These are phyloP conservation scores for Myriosclerotinia scirpicola DNA, from an alignment of 2,329 filamentous ascomycete genomes.

Conservation along the genomic window DNA sequence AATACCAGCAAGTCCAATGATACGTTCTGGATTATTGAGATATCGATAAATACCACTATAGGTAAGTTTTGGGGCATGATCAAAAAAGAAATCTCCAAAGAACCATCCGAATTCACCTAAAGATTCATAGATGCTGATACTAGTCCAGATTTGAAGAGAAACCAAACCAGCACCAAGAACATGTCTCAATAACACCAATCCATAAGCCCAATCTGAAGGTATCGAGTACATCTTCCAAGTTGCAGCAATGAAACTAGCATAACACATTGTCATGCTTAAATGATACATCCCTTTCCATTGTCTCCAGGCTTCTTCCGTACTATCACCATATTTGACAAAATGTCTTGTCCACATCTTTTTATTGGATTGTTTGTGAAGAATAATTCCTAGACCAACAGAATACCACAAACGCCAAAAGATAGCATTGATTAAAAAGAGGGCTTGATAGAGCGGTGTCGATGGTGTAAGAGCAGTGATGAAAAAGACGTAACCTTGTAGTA, in stretches of 20 bases:
- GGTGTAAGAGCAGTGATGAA: constrained; percentile 74
- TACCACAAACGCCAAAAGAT: constrained; percentile 88
- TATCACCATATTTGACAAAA: constrained; percentile 96
- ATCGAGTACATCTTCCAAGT: constrained; percentile 95
- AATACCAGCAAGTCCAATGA: constrained; percentile 89
- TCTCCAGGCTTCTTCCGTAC: constrained; percentile 85
- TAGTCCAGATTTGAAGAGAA: constrained; percentile 88
- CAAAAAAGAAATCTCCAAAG: constrained; percentile 98
- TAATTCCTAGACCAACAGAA: constrained; percentile 79
- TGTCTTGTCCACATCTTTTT: constrained; percentile 95
- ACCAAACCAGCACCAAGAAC: constrained; percentile 80
- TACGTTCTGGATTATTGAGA: constrained; percentile 93
- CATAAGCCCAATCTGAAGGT: constrained; percentile 84
- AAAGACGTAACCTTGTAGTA: constrained; percentile 75
- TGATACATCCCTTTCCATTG: constrained; percentile 98
- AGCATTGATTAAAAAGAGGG: constrained; percentile 79
- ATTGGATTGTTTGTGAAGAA: constrained; percentile 82
- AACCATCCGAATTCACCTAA: constrained; percentile 99
- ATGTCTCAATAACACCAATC: constrained; percentile 82
- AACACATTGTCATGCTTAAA: constrained; percentile 86
- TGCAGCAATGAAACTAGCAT: constrained; percentile 82
- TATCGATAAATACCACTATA: constrained; percentile 98
- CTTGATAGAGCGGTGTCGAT: constrained; percentile 70
- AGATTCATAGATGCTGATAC: constrained; percentile 89
- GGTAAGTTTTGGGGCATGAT: constrained; percentile 81